Conservation (phyloP, 1,284 basidiomycete species). For the Ceratobasidium theobromae region DNA sequence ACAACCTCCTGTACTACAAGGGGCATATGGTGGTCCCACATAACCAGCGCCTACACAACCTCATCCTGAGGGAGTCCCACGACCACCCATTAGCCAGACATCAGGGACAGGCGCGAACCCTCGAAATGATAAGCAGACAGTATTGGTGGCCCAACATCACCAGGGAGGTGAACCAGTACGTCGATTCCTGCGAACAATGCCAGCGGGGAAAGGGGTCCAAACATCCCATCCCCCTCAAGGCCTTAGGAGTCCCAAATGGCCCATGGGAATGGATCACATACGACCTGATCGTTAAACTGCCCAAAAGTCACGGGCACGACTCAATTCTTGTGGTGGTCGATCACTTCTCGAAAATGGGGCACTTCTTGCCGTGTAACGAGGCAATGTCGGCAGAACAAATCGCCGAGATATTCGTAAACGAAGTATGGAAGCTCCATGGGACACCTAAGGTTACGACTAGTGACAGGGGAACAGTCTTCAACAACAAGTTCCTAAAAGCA, state of each 20-base stretch:
- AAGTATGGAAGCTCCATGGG: slow-evolving; percentile 27
- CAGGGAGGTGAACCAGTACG: background rate
- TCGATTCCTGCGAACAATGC: background rate
- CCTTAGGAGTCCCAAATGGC: background rate
- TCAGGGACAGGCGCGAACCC: background rate
- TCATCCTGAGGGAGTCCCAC: background rate
- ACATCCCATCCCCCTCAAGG: background rate
- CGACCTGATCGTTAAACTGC: background rate
- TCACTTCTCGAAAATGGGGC: background rate
- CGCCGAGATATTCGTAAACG: slow-evolving; percentile 7
- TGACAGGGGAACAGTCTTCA: slow-evolving; percentile 36
- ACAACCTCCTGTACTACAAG: background rate
- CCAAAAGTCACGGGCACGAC: background rate
- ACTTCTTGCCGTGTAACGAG: background rate
- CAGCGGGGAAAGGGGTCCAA: background rate
- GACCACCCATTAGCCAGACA: background rate
- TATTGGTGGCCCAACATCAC: background rate
- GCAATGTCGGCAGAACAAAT: background rate
- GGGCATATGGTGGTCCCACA: background rate
- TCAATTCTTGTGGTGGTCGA: background rate
- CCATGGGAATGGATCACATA: background rate
- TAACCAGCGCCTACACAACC: background rate
- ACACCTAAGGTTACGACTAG: background rate
- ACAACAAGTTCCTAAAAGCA: slow-evolving; percentile 37
- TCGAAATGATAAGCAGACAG: background rate